phyloP scores from a whole-genome alignment of 352 stramenopile genomes.

The Thalassiosira ordinaria region DNA sequence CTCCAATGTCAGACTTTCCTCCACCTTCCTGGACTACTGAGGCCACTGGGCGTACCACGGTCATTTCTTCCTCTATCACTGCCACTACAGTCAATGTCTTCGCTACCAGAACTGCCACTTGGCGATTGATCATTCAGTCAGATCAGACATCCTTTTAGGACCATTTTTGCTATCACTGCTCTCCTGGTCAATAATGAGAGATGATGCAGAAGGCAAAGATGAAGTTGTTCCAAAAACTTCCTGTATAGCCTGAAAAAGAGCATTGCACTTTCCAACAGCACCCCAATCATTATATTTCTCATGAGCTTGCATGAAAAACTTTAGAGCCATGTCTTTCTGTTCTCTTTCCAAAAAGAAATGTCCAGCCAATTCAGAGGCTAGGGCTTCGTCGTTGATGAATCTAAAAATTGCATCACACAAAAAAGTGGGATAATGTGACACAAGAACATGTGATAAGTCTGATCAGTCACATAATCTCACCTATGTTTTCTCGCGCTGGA shows the following conservation, averaged over 20 bases:
- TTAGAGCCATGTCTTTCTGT: constrained; percentile 2
- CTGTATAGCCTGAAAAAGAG: constrained; percentile 13
- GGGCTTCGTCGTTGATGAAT: constrained; percentile 47
- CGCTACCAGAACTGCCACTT: no score
- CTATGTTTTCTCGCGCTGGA: constrained; percentile 40
- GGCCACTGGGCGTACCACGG: no score
- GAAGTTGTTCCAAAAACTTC: neutral
- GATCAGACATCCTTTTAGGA: neutral
- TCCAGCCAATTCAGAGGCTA: constrained; percentile 37
- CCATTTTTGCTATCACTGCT: neutral
- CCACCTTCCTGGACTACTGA: no score
- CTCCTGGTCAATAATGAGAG: neutral
- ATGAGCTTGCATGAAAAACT: constrained; percentile 28
- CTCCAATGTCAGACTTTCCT: no score
- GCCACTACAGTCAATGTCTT: no score
- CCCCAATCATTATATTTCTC: constrained; percentile 41
- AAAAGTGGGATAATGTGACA: no score
- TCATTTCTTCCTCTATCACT: no score
- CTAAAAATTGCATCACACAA: constrained; percentile 10
- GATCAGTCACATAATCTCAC: neutral
- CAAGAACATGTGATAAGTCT: no score
- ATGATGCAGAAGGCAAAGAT: neutral
- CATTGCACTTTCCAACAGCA: constrained; percentile 27
- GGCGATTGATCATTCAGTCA: neutral
- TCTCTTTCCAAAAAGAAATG: constrained; percentile 35